Percentiles rank a stretch among this genome's conserved stretches.
These are phyloP conservation scores for Suillus variegatus DNA, from an alignment of 768 basidiomycete species.

Conservation along the genomic window DNA sequence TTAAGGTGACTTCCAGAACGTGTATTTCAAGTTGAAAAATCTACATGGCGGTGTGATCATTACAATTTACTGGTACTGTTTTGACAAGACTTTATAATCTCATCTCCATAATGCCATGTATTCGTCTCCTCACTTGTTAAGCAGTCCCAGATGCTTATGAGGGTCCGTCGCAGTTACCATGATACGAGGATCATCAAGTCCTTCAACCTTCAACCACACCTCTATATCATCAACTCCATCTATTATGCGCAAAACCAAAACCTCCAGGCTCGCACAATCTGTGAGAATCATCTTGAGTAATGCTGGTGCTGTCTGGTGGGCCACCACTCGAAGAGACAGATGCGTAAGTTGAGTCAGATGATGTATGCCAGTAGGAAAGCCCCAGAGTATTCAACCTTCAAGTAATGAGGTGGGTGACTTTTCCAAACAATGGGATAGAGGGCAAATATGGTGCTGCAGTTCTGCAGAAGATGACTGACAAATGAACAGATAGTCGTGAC, in stretches of 20 bases:
- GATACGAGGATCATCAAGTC: background rate
- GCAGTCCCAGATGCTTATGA: slow-evolving; percentile 13
- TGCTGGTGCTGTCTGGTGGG: background rate
- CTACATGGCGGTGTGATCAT: slow-evolving; percentile 38
- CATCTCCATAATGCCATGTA: too few relatives aligned
- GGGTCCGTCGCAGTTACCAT: background rate
- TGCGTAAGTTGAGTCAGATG: background rate
- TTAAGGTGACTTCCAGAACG: slow-evolving; percentile 22
- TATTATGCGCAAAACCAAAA: background rate
- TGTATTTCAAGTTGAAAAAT: slow-evolving; percentile 18
- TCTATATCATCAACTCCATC: background rate
- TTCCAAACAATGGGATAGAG: background rate
- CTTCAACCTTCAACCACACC: background rate
- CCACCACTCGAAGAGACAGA: background rate
- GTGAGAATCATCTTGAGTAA: background rate
- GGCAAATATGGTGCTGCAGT: background rate
- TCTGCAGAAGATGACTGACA: background rate
- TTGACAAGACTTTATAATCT: too few relatives aligned
- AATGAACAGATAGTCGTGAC: background rate
- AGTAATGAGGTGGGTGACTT: background rate
- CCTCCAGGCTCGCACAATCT: background rate
- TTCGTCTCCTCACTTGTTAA: too few relatives aligned
- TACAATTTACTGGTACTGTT: too few relatives aligned
- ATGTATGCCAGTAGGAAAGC: background rate
- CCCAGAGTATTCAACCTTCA: background rate